Evolutionary conservation across 441 rosid genomes (phyloP).

Genomic region (Arabidopsis lyrata): DNA sequence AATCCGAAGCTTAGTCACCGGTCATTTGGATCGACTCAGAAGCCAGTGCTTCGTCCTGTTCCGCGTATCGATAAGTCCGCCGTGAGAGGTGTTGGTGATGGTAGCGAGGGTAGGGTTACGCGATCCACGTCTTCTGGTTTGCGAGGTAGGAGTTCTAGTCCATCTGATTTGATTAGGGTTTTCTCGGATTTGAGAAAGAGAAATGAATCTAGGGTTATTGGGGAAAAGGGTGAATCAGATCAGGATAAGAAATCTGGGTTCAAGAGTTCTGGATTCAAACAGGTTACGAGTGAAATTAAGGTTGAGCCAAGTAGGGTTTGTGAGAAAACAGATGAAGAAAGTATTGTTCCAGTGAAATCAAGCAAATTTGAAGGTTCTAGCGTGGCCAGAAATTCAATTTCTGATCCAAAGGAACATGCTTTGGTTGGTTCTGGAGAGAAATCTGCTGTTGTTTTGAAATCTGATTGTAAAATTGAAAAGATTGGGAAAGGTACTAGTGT

Average conservation of each 20-base stretch:
- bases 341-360: slow-evolving; percentile 45
- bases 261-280: slow-evolving; percentile 37
- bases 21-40: slow-evolving; percentile 50
- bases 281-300: slow-evolving; percentile 37
- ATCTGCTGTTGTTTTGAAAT: slow-evolving; percentile 42
- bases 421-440: slow-evolving; percentile 36
- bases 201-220: slow-evolving; percentile 52
- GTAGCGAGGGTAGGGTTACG: slow-evolving; percentile 52
- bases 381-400: slow-evolving; percentile 35
- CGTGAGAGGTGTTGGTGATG: slow-evolving; percentile 37
- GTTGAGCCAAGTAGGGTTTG: slow-evolving; percentile 27
- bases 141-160: slow-evolving; percentile 93
- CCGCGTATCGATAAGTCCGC: slow-evolving; percentile 67
- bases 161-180: slow-evolving; percentile 75
- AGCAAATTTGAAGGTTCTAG: slow-evolving; percentile 31
- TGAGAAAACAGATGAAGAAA: slow-evolving; percentile 38
- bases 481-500: slow-evolving; percentile 28
- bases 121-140: slow-evolving; percentile 66
- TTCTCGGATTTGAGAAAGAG: slow-evolving; percentile 61
- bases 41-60: slow-evolving; percentile 60
- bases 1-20: slow-evolving; percentile 49
- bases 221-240: slow-evolving; percentile 48
- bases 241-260: slow-evolving; percentile 33
- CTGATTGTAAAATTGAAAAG: slow-evolving; percentile 43
- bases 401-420: slow-evolving; percentile 38